Evolutionary conservation across 2,329 filamentous ascomycete genomes (phyloP), one percentile per base, ranked within the genome.

Genomic region (Aschersonia sp.): DNA sequence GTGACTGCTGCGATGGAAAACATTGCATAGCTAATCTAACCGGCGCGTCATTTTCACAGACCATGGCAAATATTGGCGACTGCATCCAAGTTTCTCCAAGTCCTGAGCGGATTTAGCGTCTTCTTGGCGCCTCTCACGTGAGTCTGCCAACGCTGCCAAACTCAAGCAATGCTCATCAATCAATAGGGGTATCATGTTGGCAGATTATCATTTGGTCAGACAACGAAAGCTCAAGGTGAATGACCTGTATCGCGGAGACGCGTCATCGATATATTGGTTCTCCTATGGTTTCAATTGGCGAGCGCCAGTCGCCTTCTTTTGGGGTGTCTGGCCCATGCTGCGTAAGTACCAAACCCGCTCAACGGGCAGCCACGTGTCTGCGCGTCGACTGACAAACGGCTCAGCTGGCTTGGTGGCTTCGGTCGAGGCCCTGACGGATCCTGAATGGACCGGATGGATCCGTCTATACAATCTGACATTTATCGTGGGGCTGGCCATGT

Each of bases 381-480:
- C 32, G 31, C 31, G 31, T 44, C 50, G 22, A 22, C 22, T 22
- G 22, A 47, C 35, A 12, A 37, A 37, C 35, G 22, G 30, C 31
- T 9, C 57, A 51, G 54, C 56, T 0, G 57, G 57, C 4, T 56
- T 59, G 51, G 50, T 58, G 32, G 54, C 52, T 5, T 54, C 50
- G 5, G 55, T 55, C 48, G 53, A 58, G 46, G 47, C 37, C 35
- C 55, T 41, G 46, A 49, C 49, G 1, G 51, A n/a, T 42, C 46
- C 48, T 12, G 44, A 42, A 52, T 61, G 32, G 14, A 52, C 56
- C 12, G 61, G 58, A 29, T 66, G 63, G 53, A 63, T 60, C 5
- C 55, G 61, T 22, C 49, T 69, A 3, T 68, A 68, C 54, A 65
- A 69, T 47, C 56, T 69, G n/a, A 63, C 65, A 0, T 69, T 64